Evolutionary conservation across 805 yeast species (phyloP), one percentile per base, ranked within the genome.

Genomic region (Priceomyces carsonii): DNA sequence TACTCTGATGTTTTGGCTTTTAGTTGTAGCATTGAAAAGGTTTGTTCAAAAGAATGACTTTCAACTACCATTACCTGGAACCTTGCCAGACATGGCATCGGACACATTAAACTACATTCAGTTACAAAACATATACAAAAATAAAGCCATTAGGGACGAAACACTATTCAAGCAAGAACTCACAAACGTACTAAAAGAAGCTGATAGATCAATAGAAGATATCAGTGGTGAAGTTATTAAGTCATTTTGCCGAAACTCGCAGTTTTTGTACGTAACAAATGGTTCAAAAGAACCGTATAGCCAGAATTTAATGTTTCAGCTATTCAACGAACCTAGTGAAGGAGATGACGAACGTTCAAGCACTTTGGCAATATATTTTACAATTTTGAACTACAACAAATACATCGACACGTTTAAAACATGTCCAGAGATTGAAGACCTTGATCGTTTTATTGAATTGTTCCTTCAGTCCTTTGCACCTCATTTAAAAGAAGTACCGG

Each of bases 61-160:
- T 1, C 53, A 61, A 4, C 63, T 86, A n/a, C 95, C 96, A 0
- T 57, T 87, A 2, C 69, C 82, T 3, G 96, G 95, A 0, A 72
- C 64, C 0, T 53, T 90, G 5, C 95, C 96, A 0, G 98, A 90
- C 55, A 91, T 91, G 96, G 83, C 85, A 14, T 77, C 95, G 0
- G 78, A 80, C 42, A 82, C 96, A 0, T 57, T 60, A 6, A 66
- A 66, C 36, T 91, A 85, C 54, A 66, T 82, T 2, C 55, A 50
- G 6, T 58, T 91, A 23, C 84, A 80, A 53, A 50, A 50, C 0
- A 47, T 87, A 3, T 91, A 86, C 51, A 55, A 70, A 12, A 60
- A 53, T 1, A 82, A 82, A 48, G 80, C 85, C 1, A 38, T 47
- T 7, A 30, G 39, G 2, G 95, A 89, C 54, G 54, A 62, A 29